These are phyloP conservation scores for Verticillium isaacii DNA, from an alignment of 2,329 filamentous ascomycete genomes.

Conservation along the genomic window DNA sequence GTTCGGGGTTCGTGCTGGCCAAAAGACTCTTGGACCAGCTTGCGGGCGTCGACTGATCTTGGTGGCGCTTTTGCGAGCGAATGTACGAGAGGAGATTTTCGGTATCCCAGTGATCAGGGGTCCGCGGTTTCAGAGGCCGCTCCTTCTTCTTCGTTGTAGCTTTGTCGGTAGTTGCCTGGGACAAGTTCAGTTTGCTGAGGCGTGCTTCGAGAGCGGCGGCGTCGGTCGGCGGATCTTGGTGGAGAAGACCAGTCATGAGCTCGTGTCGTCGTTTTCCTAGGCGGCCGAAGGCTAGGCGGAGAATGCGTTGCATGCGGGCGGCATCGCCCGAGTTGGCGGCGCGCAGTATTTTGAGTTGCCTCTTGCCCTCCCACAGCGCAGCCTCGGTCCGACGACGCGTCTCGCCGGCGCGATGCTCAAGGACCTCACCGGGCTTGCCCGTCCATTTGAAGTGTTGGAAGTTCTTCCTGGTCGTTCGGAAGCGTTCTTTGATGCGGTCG, in stretches of 20 bases:
- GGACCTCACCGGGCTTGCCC: background rate
- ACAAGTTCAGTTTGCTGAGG: background rate
- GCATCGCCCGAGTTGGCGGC: conserved; percentile 49
- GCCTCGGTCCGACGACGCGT: background rate
- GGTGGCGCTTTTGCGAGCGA: conserved; percentile 32
- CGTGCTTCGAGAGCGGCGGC: conserved; percentile 32
- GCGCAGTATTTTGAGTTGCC: conserved; percentile 38
- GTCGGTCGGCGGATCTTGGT: conserved; percentile 29
- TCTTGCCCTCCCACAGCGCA: background rate
- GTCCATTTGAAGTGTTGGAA: conserved; percentile 17
- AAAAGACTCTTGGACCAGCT: conserved; percentile 17
- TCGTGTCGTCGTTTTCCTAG: conserved; percentile 44
- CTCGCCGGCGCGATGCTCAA: background rate
- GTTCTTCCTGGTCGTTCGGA: conserved; percentile 26
- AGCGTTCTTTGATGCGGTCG: conserved; percentile 38
- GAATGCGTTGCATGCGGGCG: conserved; percentile 39
- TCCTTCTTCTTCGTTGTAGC: conserved; percentile 2
- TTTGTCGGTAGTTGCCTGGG: background rate
- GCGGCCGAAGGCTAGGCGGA: conserved; percentile 48
- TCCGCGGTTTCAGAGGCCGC: conserved; percentile 20
- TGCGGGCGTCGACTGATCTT: conserved; percentile 16
- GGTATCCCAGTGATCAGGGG: conserved; percentile 43
- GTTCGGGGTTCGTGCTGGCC: conserved; percentile 27
- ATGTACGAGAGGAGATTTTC: conserved; percentile 37
- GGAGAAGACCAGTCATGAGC: conserved; percentile 36